Evolutionary conservation across 257 asterid species (phyloP), one percentile per base, ranked within the genome.

Genomic region (Solanum pinnatisectum): DNA sequence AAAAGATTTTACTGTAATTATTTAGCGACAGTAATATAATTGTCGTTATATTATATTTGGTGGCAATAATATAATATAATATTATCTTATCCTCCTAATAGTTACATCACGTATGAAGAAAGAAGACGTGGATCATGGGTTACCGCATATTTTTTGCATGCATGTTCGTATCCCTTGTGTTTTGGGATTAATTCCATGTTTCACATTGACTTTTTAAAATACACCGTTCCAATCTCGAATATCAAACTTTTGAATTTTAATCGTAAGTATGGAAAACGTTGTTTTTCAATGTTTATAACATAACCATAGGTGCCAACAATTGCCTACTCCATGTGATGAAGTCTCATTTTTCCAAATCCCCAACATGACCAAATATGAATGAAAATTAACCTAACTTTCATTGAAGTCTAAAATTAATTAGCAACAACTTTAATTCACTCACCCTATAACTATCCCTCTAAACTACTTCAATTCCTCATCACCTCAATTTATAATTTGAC

Each of bases 141-240:
- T 30, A 30, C 0, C 4, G 18, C 22, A 15, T 49, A 49, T 49
- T 27, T 70, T 23, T 5, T 30, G 11, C 76, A 70, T 22, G 68
- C 27, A 59, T 30, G 76, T 39, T 2, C 37, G 37, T 70, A 70
- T 70, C 39, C 39, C 39, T 15, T 3, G 11, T 30, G 39, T 70
- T 30, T 30, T 30, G 10, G 77, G 39, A 30, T n/a, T n/a, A n/a
- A n/a, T 30, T 70, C 39, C 23, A 70, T 13, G 77, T 70, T 70
- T 70, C 39, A 70, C 3, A 1, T 70, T 70, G 39, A 16, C 37
- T 14, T 70, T 30, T 70, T 70, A 3, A 68, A 6, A 5, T 27
- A 1, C 2, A 12, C 3, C 0, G 8, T n/a, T n/a, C 33, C n/a
- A 63, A 63, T 63, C 32, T 59, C 1, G 0, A 67, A 0, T 4